These are phyloP conservation scores for Metschnikowia gelsemii DNA, from an alignment of 805 yeast species.

Conservation along the genomic window DNA sequence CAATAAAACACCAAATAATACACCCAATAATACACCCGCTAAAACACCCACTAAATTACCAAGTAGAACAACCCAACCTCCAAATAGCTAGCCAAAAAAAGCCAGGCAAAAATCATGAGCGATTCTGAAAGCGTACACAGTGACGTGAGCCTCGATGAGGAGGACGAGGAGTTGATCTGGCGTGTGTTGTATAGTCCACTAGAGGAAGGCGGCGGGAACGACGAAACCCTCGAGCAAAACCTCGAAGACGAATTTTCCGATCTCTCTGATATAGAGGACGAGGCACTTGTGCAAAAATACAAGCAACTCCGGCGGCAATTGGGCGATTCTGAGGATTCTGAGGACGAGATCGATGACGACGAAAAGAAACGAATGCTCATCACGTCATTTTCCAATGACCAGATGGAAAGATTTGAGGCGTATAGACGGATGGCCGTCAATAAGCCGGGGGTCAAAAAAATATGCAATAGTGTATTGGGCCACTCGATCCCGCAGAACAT, in stretches of 20 bases:
- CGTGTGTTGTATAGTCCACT: conserved; percentile 36
- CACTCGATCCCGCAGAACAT: conserved; percentile 79
- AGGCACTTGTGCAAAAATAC: conserved; percentile 32
- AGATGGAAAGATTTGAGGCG: conserved; percentile 83
- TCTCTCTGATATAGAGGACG: conserved; percentile 36
- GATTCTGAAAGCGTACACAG: conserved; percentile 24
- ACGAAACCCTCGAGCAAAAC: conserved; percentile 18
- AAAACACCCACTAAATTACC: no score
- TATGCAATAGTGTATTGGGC: conserved; percentile 75
- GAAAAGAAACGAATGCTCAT: conserved; percentile 63
- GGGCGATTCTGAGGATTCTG: no score
- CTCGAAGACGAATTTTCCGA: conserved; percentile 28
- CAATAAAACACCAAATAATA: no score
- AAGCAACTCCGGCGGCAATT: conserved; percentile 33
- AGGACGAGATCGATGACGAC: conserved; percentile 41
- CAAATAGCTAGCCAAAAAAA: no score
- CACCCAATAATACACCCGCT: no score
- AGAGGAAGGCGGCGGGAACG: conserved; percentile 20
- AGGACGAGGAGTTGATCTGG: conserved; percentile 46
- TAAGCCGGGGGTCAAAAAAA: conserved; percentile 72
- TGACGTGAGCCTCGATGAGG: conserved; percentile 44
- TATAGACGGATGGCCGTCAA: conserved; percentile 67
- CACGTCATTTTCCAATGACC: conserved; percentile 73
- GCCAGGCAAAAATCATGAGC: no score
- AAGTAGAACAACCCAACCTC: no score